phyloP scores from a whole-genome alignment of 352 stramenopile genomes.

The Thalassiosira mediterranea region DNA sequence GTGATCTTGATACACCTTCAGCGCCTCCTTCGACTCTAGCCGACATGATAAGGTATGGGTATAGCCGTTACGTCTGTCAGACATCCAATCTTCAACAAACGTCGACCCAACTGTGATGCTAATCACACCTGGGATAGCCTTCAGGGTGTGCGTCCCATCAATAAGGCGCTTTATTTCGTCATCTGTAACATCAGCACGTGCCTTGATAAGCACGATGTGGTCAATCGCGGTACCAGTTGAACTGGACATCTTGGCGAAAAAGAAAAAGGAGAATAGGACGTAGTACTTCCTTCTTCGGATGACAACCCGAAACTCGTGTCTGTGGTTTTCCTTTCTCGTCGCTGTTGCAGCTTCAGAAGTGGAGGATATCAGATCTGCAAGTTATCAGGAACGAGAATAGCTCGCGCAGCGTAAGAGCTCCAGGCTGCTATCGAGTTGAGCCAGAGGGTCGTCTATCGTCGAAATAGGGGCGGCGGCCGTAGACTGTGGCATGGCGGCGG shows the following conservation, averaged over 20 bases:
- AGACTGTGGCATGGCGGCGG: no score
- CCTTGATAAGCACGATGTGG: conserved; percentile 57
- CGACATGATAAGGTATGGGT: conserved; percentile 41
- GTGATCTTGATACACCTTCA: conserved; percentile 52
- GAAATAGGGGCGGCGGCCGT: no score
- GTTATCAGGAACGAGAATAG: no score
- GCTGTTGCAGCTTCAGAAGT: no score
- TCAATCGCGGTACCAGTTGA: conserved; percentile 31
- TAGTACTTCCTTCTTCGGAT: no score
- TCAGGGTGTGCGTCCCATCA: conserved; percentile 36
- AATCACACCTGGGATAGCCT: conserved; percentile 43
- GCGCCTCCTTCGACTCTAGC: conserved; percentile 38
- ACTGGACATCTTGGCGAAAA: not conserved
- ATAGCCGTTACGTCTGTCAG: conserved; percentile 37
- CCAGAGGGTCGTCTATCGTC: no score
- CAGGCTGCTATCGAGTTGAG: no score
- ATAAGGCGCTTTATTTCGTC: conserved; percentile 35
- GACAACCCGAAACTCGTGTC: no score
- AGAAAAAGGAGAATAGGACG: not conserved
- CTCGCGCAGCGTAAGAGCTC: no score
- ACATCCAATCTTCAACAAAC: conserved; percentile 56
- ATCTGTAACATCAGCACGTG: conserved; percentile 24
- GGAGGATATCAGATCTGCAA: no score
- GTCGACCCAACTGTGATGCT: conserved; percentile 40
- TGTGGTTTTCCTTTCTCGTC: no score